These are phyloP conservation scores for Tricholoma flavovirens DNA, from an alignment of 768 basidiomycete species.

Conservation along the genomic window DNA sequence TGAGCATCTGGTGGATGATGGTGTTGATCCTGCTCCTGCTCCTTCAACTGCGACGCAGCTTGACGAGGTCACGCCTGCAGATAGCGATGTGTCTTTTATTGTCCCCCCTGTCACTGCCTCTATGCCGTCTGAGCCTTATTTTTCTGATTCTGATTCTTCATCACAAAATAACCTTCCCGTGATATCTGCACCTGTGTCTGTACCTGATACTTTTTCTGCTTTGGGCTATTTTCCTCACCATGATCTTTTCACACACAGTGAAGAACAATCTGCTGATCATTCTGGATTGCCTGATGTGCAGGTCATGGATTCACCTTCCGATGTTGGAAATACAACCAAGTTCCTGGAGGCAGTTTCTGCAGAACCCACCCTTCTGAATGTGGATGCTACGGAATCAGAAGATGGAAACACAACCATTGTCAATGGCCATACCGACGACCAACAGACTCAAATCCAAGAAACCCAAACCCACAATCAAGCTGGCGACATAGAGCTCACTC, in stretches of 20 bases:
- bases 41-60: background rate
- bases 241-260: slow-evolving; percentile 32
- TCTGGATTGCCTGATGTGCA: slow-evolving; percentile 41
- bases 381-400: slow-evolving; percentile 27
- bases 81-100: slow-evolving; percentile 10
- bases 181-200: slow-evolving; percentile 39
- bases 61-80: background rate
- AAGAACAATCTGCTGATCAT: slow-evolving; percentile 42
- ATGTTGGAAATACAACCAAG: slow-evolving; percentile 13
- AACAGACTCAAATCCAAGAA: slow-evolving; percentile 9
- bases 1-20: slow-evolving; percentile 7
- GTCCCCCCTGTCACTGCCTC: slow-evolving; percentile 7
- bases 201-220: slow-evolving; percentile 37
- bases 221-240: slow-evolving; percentile 33
- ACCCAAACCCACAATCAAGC: slow-evolving; percentile 15
- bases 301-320: slow-evolving; percentile 21
- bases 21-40: slow-evolving; percentile 6
- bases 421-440: slow-evolving; percentile 17
- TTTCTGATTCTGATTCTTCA: slow-evolving; percentile 27
- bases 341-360: slow-evolving; percentile 41
- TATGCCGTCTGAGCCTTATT: slow-evolving; percentile 13
- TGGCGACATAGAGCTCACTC: slow-evolving; percentile 15
- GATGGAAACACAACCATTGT: slow-evolving; percentile 19
- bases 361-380: slow-evolving; percentile 48
- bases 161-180: slow-evolving; percentile 27